Evolutionary conservation across 1,284 basidiomycete species (phyloP).

Genomic region (Naganishia sp.): DNA sequence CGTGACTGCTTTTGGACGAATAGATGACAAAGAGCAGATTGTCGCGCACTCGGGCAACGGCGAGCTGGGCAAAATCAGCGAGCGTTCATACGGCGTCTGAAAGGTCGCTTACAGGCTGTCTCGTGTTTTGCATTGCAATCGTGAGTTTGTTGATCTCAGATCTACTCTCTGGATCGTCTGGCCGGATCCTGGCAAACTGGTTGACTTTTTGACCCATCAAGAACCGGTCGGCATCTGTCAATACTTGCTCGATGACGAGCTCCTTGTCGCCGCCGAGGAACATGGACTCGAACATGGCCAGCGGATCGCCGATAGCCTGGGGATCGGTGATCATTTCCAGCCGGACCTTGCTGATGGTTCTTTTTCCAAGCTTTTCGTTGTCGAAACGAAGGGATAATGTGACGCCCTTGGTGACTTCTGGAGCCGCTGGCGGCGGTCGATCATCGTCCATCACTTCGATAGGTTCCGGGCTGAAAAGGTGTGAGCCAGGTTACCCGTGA

Average conservation of each 20-base stretch:
- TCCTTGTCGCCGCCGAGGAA: slow-evolving; percentile 21
- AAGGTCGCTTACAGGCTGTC: slow-evolving; percentile 19
- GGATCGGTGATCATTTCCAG: slow-evolving; percentile 20
- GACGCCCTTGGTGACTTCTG: neutral
- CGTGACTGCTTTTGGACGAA: slow-evolving; percentile 13
- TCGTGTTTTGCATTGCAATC: slow-evolving; percentile 3
- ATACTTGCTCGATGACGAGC: slow-evolving; percentile 9
- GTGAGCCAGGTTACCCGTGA: no score
- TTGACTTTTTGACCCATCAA: slow-evolving; percentile 20
- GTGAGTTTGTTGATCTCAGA: slow-evolving; percentile 16
- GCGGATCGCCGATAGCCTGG: slow-evolving; percentile 1
- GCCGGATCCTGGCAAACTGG: slow-evolving; percentile 22
- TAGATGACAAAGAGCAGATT: slow-evolving; percentile 23
- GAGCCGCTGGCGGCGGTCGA: neutral
- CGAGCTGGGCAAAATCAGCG: slow-evolving; percentile 8
- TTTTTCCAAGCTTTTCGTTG: neutral
- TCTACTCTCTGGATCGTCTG: slow-evolving; percentile 10
- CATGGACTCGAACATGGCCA: slow-evolving; percentile 25
- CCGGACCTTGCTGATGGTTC: slow-evolving; percentile 17
- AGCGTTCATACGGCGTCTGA: neutral
- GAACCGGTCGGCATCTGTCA: slow-evolving; percentile 8
- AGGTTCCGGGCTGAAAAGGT: slow-evolving; percentile 12
- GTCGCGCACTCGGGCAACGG: slow-evolving; percentile 11
- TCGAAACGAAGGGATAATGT: slow-evolving; percentile 22
- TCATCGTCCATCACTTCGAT: neutral